Evolutionary conservation across 139 green algal species (phyloP), one percentile per base, ranked within the genome.

Genomic region (Coelastrella sp.): DNA sequence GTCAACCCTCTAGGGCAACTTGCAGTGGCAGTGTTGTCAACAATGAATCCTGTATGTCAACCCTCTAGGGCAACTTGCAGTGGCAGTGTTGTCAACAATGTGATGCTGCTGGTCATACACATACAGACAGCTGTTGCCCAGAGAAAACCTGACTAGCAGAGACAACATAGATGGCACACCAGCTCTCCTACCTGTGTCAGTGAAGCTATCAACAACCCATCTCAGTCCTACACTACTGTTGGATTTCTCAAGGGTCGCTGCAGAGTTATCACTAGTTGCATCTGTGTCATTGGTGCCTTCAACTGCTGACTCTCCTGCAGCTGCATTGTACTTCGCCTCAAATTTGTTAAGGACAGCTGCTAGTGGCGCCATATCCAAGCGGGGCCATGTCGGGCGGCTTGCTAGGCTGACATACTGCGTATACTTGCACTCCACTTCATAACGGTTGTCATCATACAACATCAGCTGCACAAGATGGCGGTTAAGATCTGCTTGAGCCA

Each of bases 391-490:
- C 0, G 89, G 84, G 4, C 93, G 84, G 69, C 77, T 90, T 51
- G 85, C 68, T 4, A 92, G 4, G 25, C 85, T 59, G 2, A 96
- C 89, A 83, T 91, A 95, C 88, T 92, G 88, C 0, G 89, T 95
- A 88, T 96, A 96, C 79, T 94, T 96, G 82, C 82, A 88, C 78
- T 94, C 92, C 21, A 95, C 59, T 72, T 95, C 91, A 53, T 94
- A 94, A 19, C 89, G 82, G 45, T 89, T 84, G 6, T 41, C 72
- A 60, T 90, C 89, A 59, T 90, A 92, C 86, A 90, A 85, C 21
- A 48, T 88, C 21, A 92, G 84, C 79, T 85, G 64, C 40, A 25
- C 32, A 15, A 2, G 13, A 57, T 57, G 6, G 2, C 27, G 6
- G 7, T 32, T 19, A 2, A n/a, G 5, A n/a, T 6, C 6, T 32